phyloP scores from a whole-genome alignment of 2,329 filamentous ascomycete genomes.

The Pestalotiopsis sp. region DNA sequence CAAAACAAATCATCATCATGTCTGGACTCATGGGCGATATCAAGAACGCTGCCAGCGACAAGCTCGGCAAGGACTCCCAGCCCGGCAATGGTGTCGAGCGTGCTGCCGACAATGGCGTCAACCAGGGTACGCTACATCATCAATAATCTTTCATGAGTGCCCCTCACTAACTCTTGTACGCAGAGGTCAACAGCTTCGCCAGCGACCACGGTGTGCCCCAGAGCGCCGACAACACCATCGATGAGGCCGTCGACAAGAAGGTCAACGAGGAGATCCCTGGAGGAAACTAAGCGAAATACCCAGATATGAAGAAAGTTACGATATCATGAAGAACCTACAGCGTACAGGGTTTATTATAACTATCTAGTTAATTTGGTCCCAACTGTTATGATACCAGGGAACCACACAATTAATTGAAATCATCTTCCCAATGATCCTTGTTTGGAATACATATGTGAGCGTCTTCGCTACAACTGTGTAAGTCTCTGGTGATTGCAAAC shows the following conservation, averaged over 20 bases:
- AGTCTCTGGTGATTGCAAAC: too few species aligned
- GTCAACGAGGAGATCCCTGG: conserved; percentile 24
- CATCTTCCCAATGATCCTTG: too few species aligned
- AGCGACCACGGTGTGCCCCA: conserved; percentile 20
- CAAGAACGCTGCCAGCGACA: conserved; percentile 13
- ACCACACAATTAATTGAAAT: not conserved
- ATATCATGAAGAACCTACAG: not conserved
- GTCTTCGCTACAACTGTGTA: too few species aligned
- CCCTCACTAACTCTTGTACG: not conserved
- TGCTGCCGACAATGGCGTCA: conserved; percentile 18
- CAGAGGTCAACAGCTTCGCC: conserved; percentile 21
- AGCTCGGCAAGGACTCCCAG: conserved; percentile 22
- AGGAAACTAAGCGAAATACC: conserved; percentile 17
- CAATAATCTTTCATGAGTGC: not conserved
- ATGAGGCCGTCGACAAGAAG: conserved; percentile 20
- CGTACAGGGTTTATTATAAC: not conserved
- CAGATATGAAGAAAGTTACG: not conserved
- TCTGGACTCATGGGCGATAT: conserved; percentile 10
- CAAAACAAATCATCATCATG: not conserved
- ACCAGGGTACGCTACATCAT: conserved; percentile 17
- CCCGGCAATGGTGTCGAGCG: conserved; percentile 21
- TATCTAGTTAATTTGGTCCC: not conserved
- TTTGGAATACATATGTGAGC: too few species aligned
- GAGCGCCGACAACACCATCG: conserved; percentile 15
- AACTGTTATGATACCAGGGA: not conserved